Evolutionary conservation across 2,329 filamentous ascomycete species (phyloP).

Genomic region (Chalaropsis ovoidea): DNA sequence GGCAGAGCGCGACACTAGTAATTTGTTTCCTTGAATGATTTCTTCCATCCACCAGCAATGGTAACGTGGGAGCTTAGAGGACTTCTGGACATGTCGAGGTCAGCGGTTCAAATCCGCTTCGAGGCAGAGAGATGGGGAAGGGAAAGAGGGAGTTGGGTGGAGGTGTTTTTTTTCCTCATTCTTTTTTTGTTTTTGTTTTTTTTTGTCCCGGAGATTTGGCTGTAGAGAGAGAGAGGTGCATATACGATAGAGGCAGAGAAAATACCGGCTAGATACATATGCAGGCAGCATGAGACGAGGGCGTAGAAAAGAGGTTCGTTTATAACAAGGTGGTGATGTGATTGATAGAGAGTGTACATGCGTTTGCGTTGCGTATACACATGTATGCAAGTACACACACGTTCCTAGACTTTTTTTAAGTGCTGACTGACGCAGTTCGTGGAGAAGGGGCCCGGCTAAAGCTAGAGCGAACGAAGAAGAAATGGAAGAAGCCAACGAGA

Average conservation of each 20-base stretch:
- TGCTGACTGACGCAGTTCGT: neutral
- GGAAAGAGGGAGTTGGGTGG: too few relatives aligned
- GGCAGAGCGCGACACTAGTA: constrained; percentile 25
- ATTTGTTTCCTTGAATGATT: constrained; percentile 2
- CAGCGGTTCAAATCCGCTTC: constrained; percentile 24
- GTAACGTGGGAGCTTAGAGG: constrained; percentile 6
- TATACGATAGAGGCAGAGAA: too few relatives aligned
- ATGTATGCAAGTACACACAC: too few relatives aligned
- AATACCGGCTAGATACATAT: neutral
- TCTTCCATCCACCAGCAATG: constrained; percentile 6
- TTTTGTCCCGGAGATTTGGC: too few relatives aligned
- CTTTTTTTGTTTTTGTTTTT: neutral
- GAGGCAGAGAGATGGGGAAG: neutral
- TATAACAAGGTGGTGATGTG: too few relatives aligned
- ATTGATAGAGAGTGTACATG: too few relatives aligned
- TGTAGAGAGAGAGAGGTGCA: too few relatives aligned
- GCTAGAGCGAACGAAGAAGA: neutral
- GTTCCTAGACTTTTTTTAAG: too few relatives aligned
- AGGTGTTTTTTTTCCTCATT: neutral
- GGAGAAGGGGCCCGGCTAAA: neutral
- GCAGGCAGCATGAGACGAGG: too few relatives aligned
- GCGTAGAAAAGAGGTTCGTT: too few relatives aligned
- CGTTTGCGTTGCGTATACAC: too few relatives aligned
- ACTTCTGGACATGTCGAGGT: constrained; percentile 20
- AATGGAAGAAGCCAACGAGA: too few relatives aligned